A percentile compares a stretch with the other conserved stretches of the same genome.
Conservation (phyloP, 1,139 yeast genomes). For the Geotrichum reessii region DNA sequence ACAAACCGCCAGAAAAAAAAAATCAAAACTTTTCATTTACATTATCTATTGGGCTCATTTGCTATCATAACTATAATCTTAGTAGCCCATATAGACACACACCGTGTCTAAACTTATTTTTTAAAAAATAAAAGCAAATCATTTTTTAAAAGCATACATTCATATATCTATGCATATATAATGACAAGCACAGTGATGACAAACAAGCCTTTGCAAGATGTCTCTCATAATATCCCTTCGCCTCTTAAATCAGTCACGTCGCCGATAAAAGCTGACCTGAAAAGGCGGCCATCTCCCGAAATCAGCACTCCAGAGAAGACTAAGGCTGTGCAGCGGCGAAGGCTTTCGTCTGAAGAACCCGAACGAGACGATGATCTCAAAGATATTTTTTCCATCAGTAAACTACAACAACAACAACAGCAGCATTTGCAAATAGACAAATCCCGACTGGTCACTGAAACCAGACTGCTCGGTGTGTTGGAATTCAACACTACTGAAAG, state of each 20-base stretch:
- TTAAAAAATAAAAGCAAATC: too few relatives aligned
- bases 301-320: neutral
- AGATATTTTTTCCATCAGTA: neutral
- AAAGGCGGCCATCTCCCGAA: neutral
- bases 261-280: neutral
- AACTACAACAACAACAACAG: too few relatives aligned
- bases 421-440: neutral
- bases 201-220: neutral
- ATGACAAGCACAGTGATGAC: neutral
- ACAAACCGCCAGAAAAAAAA: neutral
- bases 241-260: neutral
- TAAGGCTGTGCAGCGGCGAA: neutral
- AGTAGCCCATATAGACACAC: neutral
- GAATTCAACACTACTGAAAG: neutral
- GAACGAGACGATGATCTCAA: neutral
- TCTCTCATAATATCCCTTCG: neutral
- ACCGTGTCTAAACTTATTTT: too few relatives aligned
- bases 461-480: neutral
- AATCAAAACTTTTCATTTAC: neutral
- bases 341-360: neutral
- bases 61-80: neutral
- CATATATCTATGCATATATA: neutral
- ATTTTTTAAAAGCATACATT: too few relatives aligned
- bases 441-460: neutral
- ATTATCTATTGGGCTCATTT: neutral